Conservation (phyloP, 2,329 filamentous ascomycete species). For the Cordyceps militaris region DNA sequence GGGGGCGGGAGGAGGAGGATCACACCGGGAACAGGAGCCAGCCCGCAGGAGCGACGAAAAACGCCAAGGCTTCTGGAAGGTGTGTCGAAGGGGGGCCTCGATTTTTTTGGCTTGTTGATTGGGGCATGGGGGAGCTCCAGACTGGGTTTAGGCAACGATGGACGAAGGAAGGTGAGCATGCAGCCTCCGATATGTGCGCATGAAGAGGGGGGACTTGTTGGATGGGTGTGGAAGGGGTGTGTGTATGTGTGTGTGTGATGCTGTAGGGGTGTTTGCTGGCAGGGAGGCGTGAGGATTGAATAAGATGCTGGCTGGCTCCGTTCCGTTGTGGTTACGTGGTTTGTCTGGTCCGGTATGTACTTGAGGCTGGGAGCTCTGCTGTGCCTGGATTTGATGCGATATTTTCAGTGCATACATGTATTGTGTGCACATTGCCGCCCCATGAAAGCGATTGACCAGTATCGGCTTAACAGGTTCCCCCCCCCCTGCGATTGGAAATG, state of each 20-base stretch:
- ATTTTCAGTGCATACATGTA: constrained; percentile 1
- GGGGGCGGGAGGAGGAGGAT: background rate
- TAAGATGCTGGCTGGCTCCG: background rate
- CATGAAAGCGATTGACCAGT: background rate
- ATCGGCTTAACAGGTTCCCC: background rate
- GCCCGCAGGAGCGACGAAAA: too few relatives aligned
- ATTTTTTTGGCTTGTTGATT: background rate
- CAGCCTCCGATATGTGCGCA: background rate
- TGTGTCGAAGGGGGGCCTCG: background rate
- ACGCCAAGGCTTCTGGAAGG: constrained; percentile 8
- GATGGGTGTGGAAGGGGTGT: background rate
- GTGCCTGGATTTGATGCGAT: constrained; percentile 1
- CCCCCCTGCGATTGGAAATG: background rate
- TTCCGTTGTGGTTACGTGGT: background rate
- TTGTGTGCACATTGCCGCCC: constrained; percentile 4
- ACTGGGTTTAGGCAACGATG: background rate
- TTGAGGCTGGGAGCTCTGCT: background rate
- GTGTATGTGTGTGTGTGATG: background rate
- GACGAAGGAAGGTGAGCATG: background rate
- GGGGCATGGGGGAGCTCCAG: background rate
- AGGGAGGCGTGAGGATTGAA: background rate
- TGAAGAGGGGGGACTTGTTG: background rate
- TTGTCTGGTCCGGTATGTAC: background rate
- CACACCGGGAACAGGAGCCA: background rate
- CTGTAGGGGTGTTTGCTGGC: background rate